Percentiles rank a stretch among this genome's conserved stretches.
These are phyloP conservation scores for Hanseniaspora lindneri DNA, from an alignment of 805 yeast species.

Conservation along the genomic window DNA sequence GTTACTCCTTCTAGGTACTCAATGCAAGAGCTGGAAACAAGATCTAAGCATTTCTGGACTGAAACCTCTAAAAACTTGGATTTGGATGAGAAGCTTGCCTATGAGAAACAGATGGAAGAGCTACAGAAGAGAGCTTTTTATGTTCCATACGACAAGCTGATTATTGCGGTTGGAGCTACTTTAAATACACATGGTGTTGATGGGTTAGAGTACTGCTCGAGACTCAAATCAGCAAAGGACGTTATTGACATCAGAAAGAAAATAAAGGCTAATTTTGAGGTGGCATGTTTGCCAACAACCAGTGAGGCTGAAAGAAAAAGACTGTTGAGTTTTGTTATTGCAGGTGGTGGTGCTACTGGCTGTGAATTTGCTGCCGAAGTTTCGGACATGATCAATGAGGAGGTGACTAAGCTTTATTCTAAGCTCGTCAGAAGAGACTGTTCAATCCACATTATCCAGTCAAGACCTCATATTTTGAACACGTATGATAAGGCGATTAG, in stretches of 20 bases:
- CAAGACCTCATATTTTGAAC: slow-evolving; percentile 54
- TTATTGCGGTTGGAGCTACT: slow-evolving; percentile 57
- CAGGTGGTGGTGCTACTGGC: slow-evolving; percentile 72
- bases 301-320: slow-evolving; percentile 50
- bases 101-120: slow-evolving; percentile 36
- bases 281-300: slow-evolving; percentile 55
- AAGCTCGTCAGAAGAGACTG: slow-evolving; percentile 49
- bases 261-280: slow-evolving; percentile 45
- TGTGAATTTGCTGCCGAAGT: slow-evolving; percentile 66
- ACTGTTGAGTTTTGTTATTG: slow-evolving; percentile 50
- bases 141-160: slow-evolving; percentile 60
- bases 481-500: slow-evolving; percentile 57
- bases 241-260: slow-evolving; percentile 45
- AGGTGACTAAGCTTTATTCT: slow-evolving; percentile 46
- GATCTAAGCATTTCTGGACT: slow-evolving; percentile 39
- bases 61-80: slow-evolving; percentile 50
- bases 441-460: slow-evolving; percentile 57
- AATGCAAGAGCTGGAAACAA: slow-evolving; percentile 26
- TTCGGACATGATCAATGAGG: slow-evolving; percentile 54
- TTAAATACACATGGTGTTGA: slow-evolving; percentile 60
- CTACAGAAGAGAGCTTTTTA: slow-evolving; percentile 40
- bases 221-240: slow-evolving; percentile 56
- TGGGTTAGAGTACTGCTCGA: slow-evolving; percentile 51
- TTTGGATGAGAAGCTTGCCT: slow-evolving; percentile 44
- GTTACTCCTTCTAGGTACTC: slow-evolving; percentile 36